Evolutionary conservation across 2,329 filamentous ascomycete species (phyloP).

Genomic region (Mycogone perniciosa): DNA sequence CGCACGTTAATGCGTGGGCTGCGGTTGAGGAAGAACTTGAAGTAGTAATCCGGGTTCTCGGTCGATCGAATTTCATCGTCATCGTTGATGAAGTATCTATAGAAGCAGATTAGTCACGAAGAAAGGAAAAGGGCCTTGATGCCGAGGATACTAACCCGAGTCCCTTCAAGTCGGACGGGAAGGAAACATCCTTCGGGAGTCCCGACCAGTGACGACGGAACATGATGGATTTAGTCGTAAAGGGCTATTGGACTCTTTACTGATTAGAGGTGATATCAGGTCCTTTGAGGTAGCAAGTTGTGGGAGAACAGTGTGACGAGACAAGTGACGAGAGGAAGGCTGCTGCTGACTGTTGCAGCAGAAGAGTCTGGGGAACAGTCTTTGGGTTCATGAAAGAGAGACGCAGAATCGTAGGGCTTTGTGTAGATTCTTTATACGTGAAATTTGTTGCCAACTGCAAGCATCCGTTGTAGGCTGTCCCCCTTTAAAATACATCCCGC

Average conservation of each 20-base stretch:
- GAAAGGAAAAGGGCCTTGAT: background rate
- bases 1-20: constrained; percentile 72
- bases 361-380: too few relatives aligned
- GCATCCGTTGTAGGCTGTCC: background rate
- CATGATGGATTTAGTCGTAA: constrained; percentile 38
- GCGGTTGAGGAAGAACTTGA: constrained; percentile 66
- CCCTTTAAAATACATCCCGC: background rate
- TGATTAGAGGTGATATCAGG: background rate
- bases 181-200: constrained; percentile 65
- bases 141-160: constrained; percentile 54
- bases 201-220: constrained; percentile 64
- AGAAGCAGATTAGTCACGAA: background rate
- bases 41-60: constrained; percentile 60
- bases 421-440: background rate
- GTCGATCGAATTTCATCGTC: constrained; percentile 69
- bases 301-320: background rate
- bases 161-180: constrained; percentile 56
- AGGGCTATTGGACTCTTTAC: too few relatives aligned
- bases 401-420: too few relatives aligned
- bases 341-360: too few relatives aligned
- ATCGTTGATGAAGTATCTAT: constrained; percentile 72
- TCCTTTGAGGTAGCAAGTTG: background rate
- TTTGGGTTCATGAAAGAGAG: too few relatives aligned
- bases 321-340: background rate
- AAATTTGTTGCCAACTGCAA: constrained; percentile 2